phyloP scores from a whole-genome alignment of 768 basidiomycete species.

The Termitomyces sp. region DNA sequence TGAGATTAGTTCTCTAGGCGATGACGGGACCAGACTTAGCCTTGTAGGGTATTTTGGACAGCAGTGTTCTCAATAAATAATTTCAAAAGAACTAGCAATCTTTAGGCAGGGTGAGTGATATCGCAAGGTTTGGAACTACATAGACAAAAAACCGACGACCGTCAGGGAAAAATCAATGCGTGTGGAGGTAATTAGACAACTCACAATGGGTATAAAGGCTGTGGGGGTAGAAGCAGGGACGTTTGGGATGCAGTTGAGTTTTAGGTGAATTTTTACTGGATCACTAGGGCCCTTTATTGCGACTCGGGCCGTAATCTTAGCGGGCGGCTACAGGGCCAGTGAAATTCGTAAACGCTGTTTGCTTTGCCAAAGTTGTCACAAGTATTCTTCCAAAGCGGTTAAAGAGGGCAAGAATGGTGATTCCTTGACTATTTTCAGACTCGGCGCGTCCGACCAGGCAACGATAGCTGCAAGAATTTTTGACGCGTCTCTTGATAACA shows the following conservation, averaged over 20 bases:
- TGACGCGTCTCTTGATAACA: constrained; percentile 31
- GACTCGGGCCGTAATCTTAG: neutral
- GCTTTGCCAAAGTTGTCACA: neutral
- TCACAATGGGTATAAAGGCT: neutral
- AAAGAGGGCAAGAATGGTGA: constrained; percentile 43
- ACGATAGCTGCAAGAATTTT: constrained; percentile 34
- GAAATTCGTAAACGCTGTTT: neutral
- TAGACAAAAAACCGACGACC: neutral
- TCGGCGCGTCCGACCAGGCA: constrained; percentile 29
- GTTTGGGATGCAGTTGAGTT: neutral
- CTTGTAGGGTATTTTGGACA: neutral
- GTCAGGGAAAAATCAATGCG: too few relatives aligned
- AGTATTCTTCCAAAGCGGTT: constrained; percentile 13
- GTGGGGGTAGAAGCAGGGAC: neutral
- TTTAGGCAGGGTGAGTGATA: neutral
- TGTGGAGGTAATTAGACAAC: neutral
- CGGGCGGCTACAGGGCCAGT: neutral
- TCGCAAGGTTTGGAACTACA: neutral
- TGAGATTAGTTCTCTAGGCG: neutral
- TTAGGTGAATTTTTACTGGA: neutral
- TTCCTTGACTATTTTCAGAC: constrained; percentile 34
- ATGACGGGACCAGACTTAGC: neutral
- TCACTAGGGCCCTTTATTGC: neutral
- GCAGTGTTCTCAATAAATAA: neutral
- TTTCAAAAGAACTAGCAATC: neutral